Conservation (phyloP, 2,329 filamentous ascomycete species). For the Pestalotiopsis fici region DNA sequence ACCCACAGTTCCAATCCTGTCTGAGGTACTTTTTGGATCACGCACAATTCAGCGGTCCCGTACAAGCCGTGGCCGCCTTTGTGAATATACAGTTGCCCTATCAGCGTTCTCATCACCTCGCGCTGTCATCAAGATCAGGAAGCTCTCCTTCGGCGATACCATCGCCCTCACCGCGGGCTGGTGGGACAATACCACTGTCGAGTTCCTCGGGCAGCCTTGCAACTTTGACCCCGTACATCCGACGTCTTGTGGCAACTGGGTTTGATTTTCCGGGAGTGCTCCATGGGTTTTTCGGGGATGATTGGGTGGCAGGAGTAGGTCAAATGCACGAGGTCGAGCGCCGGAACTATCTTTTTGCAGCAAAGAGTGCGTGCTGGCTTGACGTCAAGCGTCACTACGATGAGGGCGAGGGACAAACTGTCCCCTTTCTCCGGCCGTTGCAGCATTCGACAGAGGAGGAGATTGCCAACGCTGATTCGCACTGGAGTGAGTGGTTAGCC, state of each 20-base stretch:
- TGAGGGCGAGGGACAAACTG: conserved; percentile 76
- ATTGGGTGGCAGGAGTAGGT: conserved; percentile 80
- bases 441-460: conserved; percentile 76
- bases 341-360: conserved; percentile 91
- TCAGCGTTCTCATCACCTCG: conserved; percentile 60
- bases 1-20: conserved; percentile 87
- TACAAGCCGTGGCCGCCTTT: conserved; percentile 87
- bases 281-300: conserved; percentile 95
- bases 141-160: conserved; percentile 35
- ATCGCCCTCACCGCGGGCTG: conserved; percentile 23
- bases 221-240: conserved; percentile 84
- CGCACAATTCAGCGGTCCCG: conserved; percentile 78
- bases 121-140: conserved; percentile 39
- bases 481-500: conserved; percentile 92
- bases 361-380: conserved; percentile 89
- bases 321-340: conserved; percentile 86
- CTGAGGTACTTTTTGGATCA: conserved; percentile 89
- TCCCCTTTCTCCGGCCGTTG: conserved; percentile 87
- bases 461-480: conserved; percentile 77
- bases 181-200: conserved; percentile 27
- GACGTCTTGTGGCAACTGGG: conserved; percentile 86
- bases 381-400: conserved; percentile 91
- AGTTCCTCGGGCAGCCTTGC: conserved; percentile 43
- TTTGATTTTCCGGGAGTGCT: conserved; percentile 87
- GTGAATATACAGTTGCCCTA: conserved; percentile 91